Base-by-base conservation (phyloP, 805 yeast species). In the Candida maris region DNA sequence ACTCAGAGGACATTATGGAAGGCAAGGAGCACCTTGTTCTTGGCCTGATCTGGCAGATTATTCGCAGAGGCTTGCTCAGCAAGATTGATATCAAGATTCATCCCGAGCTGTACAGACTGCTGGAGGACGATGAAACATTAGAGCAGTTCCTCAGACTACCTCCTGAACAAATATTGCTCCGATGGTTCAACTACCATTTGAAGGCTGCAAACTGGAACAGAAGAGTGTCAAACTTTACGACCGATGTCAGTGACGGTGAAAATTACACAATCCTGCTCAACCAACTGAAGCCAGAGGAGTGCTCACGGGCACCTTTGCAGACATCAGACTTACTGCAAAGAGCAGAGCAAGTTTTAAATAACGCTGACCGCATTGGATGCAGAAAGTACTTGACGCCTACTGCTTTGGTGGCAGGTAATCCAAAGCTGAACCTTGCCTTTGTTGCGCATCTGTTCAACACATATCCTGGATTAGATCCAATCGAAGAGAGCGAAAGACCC, bases 141-240 rank as follows among this genome's bases (percentile, higher is more conserved):
- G 98, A 93, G 64, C 97, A 93, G 65, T 93, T 93, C 61, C 72
- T 93, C 63, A 81, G 98, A 60, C 75, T 93, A 42, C 96, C 98
- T 35, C 98, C 98, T 41, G 98, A 93, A 71, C 95, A 93, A 65
- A 93, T 93, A 44, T 74, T 93, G 59, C 69, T 93, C 49, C 83
- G 98, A 63, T 93, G 98, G 98, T 86, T 93, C 73, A 93, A 93
- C 62, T 93, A 81, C 65, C 98, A 93, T 54, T 75, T 93, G 61
- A 86, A 85, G 56, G 91, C 91, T 41, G 97, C 98, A 8, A 82
- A 81, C 22, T 85, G 96, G 79, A 69, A 73, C 46, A 81, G 96
- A 68, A 75, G 87, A 50, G 97, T 93, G 12, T 51, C 75, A 20
- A 93, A 93, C 59, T 93, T 93, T 62, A 75, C 93, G 14, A 71